Conservation (phyloP, 208 protist species). For the Kentomonas sorsogonicus region DNA sequence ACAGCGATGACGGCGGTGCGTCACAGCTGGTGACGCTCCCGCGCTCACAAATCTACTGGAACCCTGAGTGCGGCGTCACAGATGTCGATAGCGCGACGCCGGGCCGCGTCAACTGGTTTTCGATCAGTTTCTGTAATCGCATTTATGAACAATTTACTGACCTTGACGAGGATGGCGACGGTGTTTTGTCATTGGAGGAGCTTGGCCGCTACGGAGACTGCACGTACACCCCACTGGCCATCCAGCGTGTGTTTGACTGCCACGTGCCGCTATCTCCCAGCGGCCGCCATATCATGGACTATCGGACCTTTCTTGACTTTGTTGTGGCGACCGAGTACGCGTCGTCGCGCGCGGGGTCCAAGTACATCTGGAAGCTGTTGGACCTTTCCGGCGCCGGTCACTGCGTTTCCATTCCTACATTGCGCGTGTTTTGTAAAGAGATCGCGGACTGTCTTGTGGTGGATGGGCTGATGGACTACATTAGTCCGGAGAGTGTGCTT, state of each 20-base stretch:
- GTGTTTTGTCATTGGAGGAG: conserved; percentile 75
- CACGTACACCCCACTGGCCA: conserved; percentile 76
- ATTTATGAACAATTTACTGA: conserved; percentile 89
- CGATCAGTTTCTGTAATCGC: conserved; percentile 67
- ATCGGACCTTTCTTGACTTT: conserved; percentile 91
- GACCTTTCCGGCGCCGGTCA: conserved; percentile 69
- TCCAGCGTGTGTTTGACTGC: conserved; percentile 86
- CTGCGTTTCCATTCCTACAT: conserved; percentile 50
- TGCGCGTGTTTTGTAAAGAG: conserved; percentile 85
- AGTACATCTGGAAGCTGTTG: conserved; percentile 83
- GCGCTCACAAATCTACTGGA: conserved; percentile 70
- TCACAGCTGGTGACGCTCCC: conserved; percentile 26
- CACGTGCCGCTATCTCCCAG: conserved; percentile 81
- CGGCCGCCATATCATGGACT: conserved; percentile 84
- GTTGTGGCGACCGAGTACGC: conserved; percentile 89
- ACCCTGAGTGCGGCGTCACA: conserved; percentile 63
- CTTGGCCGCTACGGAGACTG: conserved; percentile 75
- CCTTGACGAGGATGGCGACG: conserved; percentile 81
- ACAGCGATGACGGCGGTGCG: conserved; percentile 5
- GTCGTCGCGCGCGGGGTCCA: conserved; percentile 63
- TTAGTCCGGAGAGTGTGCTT: conserved; percentile 74
- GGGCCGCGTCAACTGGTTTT: conserved; percentile 89
- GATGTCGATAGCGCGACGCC: conserved; percentile 48
- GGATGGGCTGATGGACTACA: conserved; percentile 73
- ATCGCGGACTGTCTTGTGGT: conserved; percentile 63